A percentile compares a stretch with the other conserved stretches of the same genome.
Evolutionary conservation across 176 grass and related monocot genomes (phyloP).

Genomic region (Cenchrus americanus): DNA sequence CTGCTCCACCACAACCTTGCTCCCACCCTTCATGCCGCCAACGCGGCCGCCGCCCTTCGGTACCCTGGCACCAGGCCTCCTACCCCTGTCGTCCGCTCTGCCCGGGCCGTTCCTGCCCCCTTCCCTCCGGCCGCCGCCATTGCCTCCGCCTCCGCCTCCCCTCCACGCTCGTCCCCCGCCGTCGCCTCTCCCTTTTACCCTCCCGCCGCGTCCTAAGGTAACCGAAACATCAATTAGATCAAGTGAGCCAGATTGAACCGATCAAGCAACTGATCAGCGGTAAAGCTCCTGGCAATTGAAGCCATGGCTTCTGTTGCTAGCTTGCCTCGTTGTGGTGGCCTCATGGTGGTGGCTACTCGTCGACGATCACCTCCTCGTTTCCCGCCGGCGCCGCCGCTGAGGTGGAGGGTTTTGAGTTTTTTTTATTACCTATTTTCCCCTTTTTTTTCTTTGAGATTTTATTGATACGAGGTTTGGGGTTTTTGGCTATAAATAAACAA

Average conservation of each 20-base stretch:
- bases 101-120: slow-evolving; percentile 18
- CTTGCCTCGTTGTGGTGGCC: slow-evolving; percentile 18
- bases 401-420: neutral
- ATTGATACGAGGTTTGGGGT: neutral
- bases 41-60: slow-evolving; percentile 17
- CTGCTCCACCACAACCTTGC: slow-evolving; percentile 66
- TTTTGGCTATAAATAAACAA: neutral
- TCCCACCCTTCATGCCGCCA: slow-evolving; percentile 81
- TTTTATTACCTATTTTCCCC: neutral
- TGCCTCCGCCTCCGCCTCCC: neutral
- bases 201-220: slow-evolving; percentile 29
- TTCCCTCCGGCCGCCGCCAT: slow-evolving; percentile 3
- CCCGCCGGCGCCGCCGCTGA: neutral
- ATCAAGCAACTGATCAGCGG: neutral
- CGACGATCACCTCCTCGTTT: slow-evolving; percentile 10
- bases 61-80: slow-evolving; percentile 34
- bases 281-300: neutral
- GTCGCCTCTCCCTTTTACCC: slow-evolving; percentile 25
- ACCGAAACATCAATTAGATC: neutral
- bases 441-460: neutral
- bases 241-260: neutral
- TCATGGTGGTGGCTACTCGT: neutral
- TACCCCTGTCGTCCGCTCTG: slow-evolving; percentile 28
- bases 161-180: neutral
- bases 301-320: neutral